These are phyloP conservation scores for Fraxinus quadrangulata DNA, from an alignment of 257 asterid genomes.

Conservation along the genomic window DNA sequence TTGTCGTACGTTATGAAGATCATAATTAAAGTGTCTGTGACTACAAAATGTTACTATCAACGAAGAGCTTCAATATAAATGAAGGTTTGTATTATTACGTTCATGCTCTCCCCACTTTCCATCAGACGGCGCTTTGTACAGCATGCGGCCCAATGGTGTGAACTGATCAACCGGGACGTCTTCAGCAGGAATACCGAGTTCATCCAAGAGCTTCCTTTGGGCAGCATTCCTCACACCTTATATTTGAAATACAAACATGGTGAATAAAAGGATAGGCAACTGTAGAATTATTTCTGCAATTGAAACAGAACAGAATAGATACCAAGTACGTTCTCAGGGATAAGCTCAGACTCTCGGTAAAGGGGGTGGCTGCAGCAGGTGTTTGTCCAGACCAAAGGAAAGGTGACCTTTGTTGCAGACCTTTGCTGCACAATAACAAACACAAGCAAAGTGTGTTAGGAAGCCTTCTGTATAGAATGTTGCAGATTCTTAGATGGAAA, in stretches of 20 bases:
- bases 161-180: conserved; percentile 87
- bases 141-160: conserved; percentile 81
- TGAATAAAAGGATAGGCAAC: conserved; percentile 7
- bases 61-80: background rate
- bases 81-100: conserved; percentile 41
- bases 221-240: conserved; percentile 94
- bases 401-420: conserved; percentile 92
- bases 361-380: conserved; percentile 99
- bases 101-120: conserved; percentile 99
- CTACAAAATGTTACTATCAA: background rate
- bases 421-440: conserved; percentile 66
- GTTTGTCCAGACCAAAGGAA: conserved; percentile 97
- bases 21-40: background rate
- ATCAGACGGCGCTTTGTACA: conserved; percentile 94
- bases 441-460: conserved; percentile 1
- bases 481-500: background rate
- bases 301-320: conserved; percentile 28
- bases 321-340: conserved; percentile 82
- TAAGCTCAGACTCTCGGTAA: conserved; percentile 86
- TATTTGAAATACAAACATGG: conserved; percentile 8
- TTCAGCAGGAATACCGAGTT: conserved; percentile 82
- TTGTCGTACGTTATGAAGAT: background rate
- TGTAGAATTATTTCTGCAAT: background rate
- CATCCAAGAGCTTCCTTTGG: conserved; percentile 91
- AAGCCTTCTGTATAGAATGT: background rate